Evolutionary conservation across 495 filamentous ascomycete genomes (phyloP), one percentile per base, ranked within the genome.

Genomic region (Penicillium odoratum): DNA sequence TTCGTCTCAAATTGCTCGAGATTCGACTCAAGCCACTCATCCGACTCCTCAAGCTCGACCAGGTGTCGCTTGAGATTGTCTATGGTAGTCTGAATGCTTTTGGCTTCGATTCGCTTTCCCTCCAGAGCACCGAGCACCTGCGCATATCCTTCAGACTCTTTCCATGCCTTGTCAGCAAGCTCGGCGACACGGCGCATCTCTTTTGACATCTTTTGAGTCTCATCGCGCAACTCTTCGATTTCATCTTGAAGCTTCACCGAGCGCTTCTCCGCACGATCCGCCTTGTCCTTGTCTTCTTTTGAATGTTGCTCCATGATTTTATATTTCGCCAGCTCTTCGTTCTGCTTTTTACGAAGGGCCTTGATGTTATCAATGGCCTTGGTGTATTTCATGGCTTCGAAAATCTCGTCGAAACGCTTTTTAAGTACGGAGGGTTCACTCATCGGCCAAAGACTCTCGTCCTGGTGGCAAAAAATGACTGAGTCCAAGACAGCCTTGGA

Each of bases 381-480:
- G 44, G 92, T 96, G 75, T 97, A 98, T 67, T 95, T 96, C 74
- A 88, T 75, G 7, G 94, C 94, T 71, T 98, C 95, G 64, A 98
- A 98, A 25, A 98, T 98, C 64, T 97, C 92, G 66, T 98, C 94
- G 54, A 98, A 98, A 38, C 83, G 85, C 74, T 94, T 93, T 74
- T 98, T 98, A 26, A 98, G 77, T 4, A 82, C 82, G 0, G 78
- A 70, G 0, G 93, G 91, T 65, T 95, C 91, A 64, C 92, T 96
- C 89, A 98, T 92, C 11, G 94, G 94, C 94, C 94, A 98, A 46
- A 98, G 70, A 53, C 93, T 97, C 57, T 98, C 94, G 61, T 98
- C 94, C 64, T 98, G 94, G 69, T 98, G 94, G 69, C 94, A 98
- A 74, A 98, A 98, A 61, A 98, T 97, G 66, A 98, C 94, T 47